phyloP scores from a whole-genome alignment of 1,139 yeast genomes.

The Scheffersomyces insectosa region DNA sequence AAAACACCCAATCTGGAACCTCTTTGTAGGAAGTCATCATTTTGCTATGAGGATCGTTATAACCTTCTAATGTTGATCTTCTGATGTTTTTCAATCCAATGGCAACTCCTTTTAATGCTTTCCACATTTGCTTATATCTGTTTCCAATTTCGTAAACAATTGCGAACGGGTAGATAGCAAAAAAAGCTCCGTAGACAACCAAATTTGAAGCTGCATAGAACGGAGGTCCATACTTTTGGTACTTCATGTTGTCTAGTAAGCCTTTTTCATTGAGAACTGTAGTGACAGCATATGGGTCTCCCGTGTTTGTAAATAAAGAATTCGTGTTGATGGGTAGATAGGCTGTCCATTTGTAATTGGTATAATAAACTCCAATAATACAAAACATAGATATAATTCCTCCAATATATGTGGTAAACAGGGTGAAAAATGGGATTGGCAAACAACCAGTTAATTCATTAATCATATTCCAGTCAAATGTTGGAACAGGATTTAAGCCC shows the following conservation, averaged over 20 bases:
- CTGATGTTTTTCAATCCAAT: constrained; percentile 6
- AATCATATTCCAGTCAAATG: constrained; percentile 20
- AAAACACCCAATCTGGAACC: constrained; percentile 19
- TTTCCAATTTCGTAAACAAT: constrained; percentile 10
- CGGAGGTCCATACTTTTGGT: constrained; percentile 38
- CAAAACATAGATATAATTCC: constrained; percentile 10
- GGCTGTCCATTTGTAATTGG: constrained; percentile 17
- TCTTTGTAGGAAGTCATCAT: constrained; percentile 17
- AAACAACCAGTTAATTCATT: constrained; percentile 10
- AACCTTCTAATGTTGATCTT: constrained; percentile 14
- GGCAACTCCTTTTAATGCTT: constrained; percentile 6
- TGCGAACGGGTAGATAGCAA: constrained; percentile 18
- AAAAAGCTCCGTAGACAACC: constrained; percentile 17
- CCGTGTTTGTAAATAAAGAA: constrained; percentile 15
- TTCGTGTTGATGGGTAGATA: constrained; percentile 17
- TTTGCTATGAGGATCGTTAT: constrained; percentile 15
- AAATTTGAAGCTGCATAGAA: constrained; percentile 35
- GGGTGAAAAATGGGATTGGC: constrained; percentile 14
- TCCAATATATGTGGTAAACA: constrained; percentile 14
- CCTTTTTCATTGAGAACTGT: constrained; percentile 10
- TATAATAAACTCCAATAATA: constrained; percentile 15
- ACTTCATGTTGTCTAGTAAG: constrained; percentile 15
- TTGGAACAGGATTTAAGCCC: constrained; percentile 19
- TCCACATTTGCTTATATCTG: constrained; percentile 9
- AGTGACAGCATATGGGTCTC: constrained; percentile 13